Evolutionary conservation across 225 moss, liverwort and hornwort species (phyloP), one percentile per base, ranked within the genome.

Genomic region (Anthoceros angustus): DNA sequence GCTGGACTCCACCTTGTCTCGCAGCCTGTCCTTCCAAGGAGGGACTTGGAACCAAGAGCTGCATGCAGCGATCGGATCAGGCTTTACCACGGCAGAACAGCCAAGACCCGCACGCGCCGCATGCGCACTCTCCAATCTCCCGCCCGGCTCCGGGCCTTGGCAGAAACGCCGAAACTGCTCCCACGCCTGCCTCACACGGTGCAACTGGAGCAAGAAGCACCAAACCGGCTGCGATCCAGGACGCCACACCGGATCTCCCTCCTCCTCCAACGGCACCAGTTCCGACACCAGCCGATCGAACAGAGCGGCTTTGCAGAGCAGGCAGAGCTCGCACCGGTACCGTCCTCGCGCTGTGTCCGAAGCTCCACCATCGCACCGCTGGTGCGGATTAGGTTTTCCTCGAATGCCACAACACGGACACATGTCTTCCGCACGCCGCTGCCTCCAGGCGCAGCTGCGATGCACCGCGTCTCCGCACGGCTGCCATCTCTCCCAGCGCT

Each of bases 381-480:
- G 45, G 11, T 16, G 12, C 11, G 5, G 8, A 18, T 55, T 18
- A 18, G 55, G n/a, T 15, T 55, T 55, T 23, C 55, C 55, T 7
- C 23, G 8, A 7, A 55, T 55, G n/a, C 55, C n/a, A 20, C 55
- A 55, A 55, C 55, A 55, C 8, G 55, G 55, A 55, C 55, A 55
- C n/a, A 55, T 5, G 55, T 18, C 23, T 55, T 55, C 55, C 18
- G 55, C 55, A 20, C 55, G n/a, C 18, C n/a, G 55, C 23, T 55
- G 55, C 55, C 55, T 55, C 23, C n/a, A 18, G 5, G 55, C 55
- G 23, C 55, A 55, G 55, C 55, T 55, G 14, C 55, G 12, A 23
- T 55, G 55, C n/a, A 55, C 55, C 23, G 55, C 55, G 23, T 55
- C n/a, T 55, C 55, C 55, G 55, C 55, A 55, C n/a, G 55, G 55